phyloP scores from a whole-genome alignment of 805 yeast genomes.

The Wickerhamiella galacta region DNA sequence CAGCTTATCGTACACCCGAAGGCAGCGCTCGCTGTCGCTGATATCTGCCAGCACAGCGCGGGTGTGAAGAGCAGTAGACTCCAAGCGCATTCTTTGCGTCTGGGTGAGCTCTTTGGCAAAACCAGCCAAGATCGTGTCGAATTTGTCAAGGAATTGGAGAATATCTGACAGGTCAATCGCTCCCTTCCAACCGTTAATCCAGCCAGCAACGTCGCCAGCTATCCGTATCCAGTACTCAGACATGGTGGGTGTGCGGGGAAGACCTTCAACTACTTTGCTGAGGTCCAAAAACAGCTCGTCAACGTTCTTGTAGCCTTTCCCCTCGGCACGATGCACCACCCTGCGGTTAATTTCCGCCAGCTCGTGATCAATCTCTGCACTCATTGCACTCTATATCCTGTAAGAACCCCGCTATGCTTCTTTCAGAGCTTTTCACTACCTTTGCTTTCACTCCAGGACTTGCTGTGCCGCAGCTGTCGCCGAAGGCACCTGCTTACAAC shows the following conservation, averaged over 20 bases:
- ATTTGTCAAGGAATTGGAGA: background rate
- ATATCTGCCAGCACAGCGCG: conserved; percentile 1
- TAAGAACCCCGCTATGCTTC: too few relatives aligned
- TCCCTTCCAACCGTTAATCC: conserved; percentile 27
- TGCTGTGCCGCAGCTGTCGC: too few relatives aligned
- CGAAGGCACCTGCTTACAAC: too few relatives aligned
- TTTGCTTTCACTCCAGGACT: too few relatives aligned
- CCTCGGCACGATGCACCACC: conserved; percentile 12
- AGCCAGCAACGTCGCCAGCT: conserved; percentile 53
- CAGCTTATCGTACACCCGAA: too few relatives aligned
- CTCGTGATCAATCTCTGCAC: conserved; percentile 11
- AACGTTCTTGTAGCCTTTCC: conserved; percentile 9
- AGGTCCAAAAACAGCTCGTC: conserved; percentile 25
- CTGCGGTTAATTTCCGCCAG: conserved; percentile 13
- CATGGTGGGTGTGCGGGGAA: conserved; percentile 10
- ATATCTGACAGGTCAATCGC: conserved; percentile 1
- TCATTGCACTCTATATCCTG: background rate
- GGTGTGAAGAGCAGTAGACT: conserved; percentile 2
- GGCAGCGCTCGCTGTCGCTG: too few relatives aligned
- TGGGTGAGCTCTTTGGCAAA: background rate
- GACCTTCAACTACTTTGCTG: conserved; percentile 28
- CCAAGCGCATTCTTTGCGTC: conserved; percentile 3
- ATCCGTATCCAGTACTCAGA: conserved; percentile 40
- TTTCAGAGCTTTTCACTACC: too few relatives aligned
- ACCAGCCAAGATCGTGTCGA: background rate